phyloP scores from a whole-genome alignment of 495 filamentous ascomycete genomes.

The Hamigera avellanea region DNA sequence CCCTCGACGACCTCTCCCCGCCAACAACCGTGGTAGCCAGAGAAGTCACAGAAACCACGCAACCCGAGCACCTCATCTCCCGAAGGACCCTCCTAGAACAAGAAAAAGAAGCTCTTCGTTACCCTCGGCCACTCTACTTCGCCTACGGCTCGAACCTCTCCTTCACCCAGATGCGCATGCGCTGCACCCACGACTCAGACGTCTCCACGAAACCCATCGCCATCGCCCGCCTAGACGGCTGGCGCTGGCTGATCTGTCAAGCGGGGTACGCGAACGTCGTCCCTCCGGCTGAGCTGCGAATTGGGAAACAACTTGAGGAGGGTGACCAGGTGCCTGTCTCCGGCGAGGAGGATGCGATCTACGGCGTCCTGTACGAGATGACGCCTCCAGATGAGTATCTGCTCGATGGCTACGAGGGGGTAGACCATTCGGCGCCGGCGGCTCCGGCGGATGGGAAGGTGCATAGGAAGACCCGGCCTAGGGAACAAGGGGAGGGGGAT shows the following conservation, averaged over 20 bases:
- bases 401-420: conserved; percentile 31
- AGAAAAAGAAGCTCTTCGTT: not conserved
- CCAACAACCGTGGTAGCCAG: not conserved
- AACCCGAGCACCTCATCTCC: not conserved
- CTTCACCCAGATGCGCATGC: conserved; percentile 48
- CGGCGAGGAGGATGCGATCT: conserved; percentile 27
- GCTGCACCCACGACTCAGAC: conserved; percentile 43
- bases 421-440: conserved; percentile 14
- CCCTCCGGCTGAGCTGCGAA: conserved; percentile 17
- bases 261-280: conserved; percentile 63
- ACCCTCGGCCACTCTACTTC: conserved; percentile 44
- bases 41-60: not conserved
- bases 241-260: conserved; percentile 56
- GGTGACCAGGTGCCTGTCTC: conserved; percentile 12
- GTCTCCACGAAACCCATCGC: conserved; percentile 38
- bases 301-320: conserved; percentile 10
- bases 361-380: conserved; percentile 52
- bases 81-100: too few species aligned
- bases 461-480: conserved; percentile 28
- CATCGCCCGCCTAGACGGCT: conserved; percentile 35
- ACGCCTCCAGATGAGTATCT: conserved; percentile 21
- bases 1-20: not conserved
- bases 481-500: conserved; percentile 21
- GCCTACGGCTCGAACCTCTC: conserved; percentile 68
- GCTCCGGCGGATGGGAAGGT: conserved; percentile 9